These are phyloP conservation scores for Dipteronia sinensis DNA, from an alignment of 345 rosid species.

Conservation along the genomic window DNA sequence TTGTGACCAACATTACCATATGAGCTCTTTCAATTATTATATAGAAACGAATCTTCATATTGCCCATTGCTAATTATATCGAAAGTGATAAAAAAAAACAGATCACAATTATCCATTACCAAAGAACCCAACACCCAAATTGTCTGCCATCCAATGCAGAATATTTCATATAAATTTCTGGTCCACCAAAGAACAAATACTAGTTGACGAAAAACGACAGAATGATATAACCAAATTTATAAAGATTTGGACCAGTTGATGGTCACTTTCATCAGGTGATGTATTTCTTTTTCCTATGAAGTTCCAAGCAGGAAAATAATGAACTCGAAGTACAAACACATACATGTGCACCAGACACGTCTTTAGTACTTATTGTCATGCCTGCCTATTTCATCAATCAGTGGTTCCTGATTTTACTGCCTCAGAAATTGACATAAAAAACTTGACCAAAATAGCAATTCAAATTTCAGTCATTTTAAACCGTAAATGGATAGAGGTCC, in stretches of 20 bases:
- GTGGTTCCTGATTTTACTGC: slow-evolving; percentile 17
- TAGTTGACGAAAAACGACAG: slow-evolving; percentile 21
- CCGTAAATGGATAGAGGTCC: neutral
- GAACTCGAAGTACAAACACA: slow-evolving; percentile 18
- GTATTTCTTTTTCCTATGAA: slow-evolving; percentile 7
- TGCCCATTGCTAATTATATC: neutral
- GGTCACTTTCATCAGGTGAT: slow-evolving; percentile 26
- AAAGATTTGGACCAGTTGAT: slow-evolving; percentile 6
- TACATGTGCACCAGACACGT: slow-evolving; percentile 24
- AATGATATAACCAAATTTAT: slow-evolving; percentile 13
- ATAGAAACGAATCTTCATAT: neutral
- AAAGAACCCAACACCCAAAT: slow-evolving; percentile 2
- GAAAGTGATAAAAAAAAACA: neutral
- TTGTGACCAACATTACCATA: neutral
- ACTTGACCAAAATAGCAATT: slow-evolving; percentile 8
- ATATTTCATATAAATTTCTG: neutral
- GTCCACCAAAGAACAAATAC: slow-evolving; percentile 19
- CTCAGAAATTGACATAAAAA: slow-evolving; percentile 12
- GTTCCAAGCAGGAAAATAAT: slow-evolving; percentile 9
- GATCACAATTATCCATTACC: neutral
- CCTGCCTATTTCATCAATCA: slow-evolving; percentile 5
- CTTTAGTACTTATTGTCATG: slow-evolving; percentile 4
- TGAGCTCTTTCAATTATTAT: neutral
- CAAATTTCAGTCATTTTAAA: slow-evolving; percentile 1
- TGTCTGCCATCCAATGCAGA: neutral